Conservation (phyloP, 2,329 filamentous ascomycete genomes). For the Verticillium nonalfalfae region DNA sequence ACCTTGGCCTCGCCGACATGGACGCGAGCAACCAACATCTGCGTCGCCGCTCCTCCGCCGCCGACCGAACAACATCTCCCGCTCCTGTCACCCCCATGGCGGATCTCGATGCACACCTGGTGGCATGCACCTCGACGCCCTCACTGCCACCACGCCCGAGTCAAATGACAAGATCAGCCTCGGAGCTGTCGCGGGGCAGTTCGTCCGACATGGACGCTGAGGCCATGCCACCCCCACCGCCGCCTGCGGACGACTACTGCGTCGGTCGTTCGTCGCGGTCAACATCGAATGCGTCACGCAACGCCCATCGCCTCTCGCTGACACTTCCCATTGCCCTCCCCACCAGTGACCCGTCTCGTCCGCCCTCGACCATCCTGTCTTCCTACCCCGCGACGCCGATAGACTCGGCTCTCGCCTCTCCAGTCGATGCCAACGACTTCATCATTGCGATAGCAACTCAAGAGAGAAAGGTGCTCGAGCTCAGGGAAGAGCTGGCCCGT, state of each 20-base stretch:
- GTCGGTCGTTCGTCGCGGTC: slow-evolving; percentile 43
- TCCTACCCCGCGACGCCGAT: slow-evolving; percentile 46
- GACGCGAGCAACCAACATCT: slow-evolving; percentile 27
- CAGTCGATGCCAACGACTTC: slow-evolving; percentile 58
- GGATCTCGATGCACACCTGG: slow-evolving; percentile 3
- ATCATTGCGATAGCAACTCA: slow-evolving; percentile 88
- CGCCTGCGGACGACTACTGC: slow-evolving; percentile 29
- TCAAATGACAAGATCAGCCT: neutral
- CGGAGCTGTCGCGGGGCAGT: neutral
- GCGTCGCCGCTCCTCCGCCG: slow-evolving; percentile 31
- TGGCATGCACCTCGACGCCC: slow-evolving; percentile 8
- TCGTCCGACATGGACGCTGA: slow-evolving; percentile 15
- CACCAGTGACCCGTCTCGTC: slow-evolving; percentile 43
- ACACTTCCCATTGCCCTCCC: slow-evolving; percentile 55
- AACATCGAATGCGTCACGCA: slow-evolving; percentile 45
- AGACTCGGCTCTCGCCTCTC: slow-evolving; percentile 35
- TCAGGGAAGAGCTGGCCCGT: slow-evolving; percentile 80
- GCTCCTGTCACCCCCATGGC: neutral
- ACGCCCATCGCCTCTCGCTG: slow-evolving; percentile 52
- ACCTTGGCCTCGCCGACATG: slow-evolving; percentile 20
- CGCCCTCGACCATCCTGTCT: slow-evolving; percentile 37
- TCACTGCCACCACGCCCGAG: slow-evolving; percentile 2
- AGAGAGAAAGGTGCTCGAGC: slow-evolving; percentile 82
- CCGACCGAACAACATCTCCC: slow-evolving; percentile 21
- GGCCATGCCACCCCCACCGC: slow-evolving; percentile 28